phyloP scores from a whole-genome alignment of 805 yeast species.

The Lachancea fermentati region DNA sequence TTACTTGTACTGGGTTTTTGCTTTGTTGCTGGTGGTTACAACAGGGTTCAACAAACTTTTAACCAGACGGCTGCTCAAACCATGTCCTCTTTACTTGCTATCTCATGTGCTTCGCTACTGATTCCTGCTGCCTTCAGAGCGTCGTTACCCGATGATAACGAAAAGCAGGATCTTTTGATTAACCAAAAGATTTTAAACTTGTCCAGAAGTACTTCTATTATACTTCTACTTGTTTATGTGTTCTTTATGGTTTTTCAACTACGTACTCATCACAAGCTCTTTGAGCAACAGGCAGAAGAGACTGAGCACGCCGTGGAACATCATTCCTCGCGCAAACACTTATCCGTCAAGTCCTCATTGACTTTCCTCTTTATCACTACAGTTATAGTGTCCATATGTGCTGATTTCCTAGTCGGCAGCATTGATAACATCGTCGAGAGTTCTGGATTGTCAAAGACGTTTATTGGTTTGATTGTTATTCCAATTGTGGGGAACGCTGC shows the following conservation, averaged over 20 bases:
- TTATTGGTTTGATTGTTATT: slow-evolving; percentile 86
- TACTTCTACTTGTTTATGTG: slow-evolving; percentile 69
- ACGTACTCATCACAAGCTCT: slow-evolving; percentile 73
- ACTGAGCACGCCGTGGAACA: slow-evolving; percentile 33
- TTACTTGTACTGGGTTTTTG: slow-evolving; percentile 93
- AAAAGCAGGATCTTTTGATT: slow-evolving; percentile 32
- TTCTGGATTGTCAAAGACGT: slow-evolving; percentile 88
- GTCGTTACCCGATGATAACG: slow-evolving; percentile 48
- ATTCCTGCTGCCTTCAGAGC: slow-evolving; percentile 97
- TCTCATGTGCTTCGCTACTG: slow-evolving; percentile 81
- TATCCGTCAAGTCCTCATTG: slow-evolving; percentile 52
- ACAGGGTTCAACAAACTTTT: slow-evolving; percentile 78
- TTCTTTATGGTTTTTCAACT: slow-evolving; percentile 84
- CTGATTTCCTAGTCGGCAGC: slow-evolving; percentile 89
- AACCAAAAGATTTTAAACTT: slow-evolving; percentile 54
- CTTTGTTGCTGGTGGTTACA: slow-evolving; percentile 87
- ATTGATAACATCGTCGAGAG: slow-evolving; percentile 82
- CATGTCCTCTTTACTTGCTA: slow-evolving; percentile 89
- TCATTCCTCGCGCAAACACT: slow-evolving; percentile 24
- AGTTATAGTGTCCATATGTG: slow-evolving; percentile 77
- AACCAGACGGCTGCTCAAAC: slow-evolving; percentile 98
- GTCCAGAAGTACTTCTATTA: slow-evolving; percentile 80
- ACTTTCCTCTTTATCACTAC: slow-evolving; percentile 57
- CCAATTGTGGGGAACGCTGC: slow-evolving; percentile 99
- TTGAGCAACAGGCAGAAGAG: slow-evolving; percentile 50